Evolutionary conservation across 768 basidiomycete species (phyloP).

Genomic region (Trametes cinnabarina): DNA sequence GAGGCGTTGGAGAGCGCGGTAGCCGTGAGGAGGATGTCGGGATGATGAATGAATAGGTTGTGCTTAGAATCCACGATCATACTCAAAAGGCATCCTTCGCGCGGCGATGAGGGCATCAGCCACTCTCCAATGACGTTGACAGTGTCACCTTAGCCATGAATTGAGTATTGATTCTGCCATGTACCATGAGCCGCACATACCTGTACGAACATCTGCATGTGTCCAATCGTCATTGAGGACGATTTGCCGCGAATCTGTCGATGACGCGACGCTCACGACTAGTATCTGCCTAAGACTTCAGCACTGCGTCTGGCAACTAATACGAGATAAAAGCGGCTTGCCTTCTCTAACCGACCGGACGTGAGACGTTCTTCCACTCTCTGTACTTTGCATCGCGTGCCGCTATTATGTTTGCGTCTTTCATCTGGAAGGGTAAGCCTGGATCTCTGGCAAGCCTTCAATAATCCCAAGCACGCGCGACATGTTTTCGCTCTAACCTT

Average conservation of each 20-base stretch:
- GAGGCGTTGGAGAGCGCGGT: constrained; percentile 83
- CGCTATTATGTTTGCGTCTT: constrained; percentile 32
- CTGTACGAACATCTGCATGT: constrained; percentile 55
- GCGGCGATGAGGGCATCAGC: constrained; percentile 28
- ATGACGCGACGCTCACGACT: constrained; percentile 43
- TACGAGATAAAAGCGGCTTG: too few relatives aligned
- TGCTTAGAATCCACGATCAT: constrained; percentile 61
- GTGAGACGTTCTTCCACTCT: constrained; percentile 38
- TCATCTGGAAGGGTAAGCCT: background rate
- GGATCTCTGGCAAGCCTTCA: background rate
- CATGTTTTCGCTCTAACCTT: background rate
- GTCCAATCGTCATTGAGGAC: constrained; percentile 79
- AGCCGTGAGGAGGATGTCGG: constrained; percentile 88
- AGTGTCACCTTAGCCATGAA: constrained; percentile 60
- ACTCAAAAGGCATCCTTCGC: constrained; percentile 35
- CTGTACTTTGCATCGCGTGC: constrained; percentile 58
- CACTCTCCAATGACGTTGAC: constrained; percentile 71
- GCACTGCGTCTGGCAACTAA: too few relatives aligned
- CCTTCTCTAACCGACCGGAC: constrained; percentile 42
- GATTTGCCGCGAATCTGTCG: constrained; percentile 45
- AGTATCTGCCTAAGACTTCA: constrained; percentile 43
- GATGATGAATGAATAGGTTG: constrained; percentile 83
- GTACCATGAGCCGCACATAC: constrained; percentile 36
- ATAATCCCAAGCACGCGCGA: background rate
- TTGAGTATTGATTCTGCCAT: background rate